Evolutionary conservation across 257 asterid species (phyloP).

Genomic region (Solanum pinnatisectum): DNA sequence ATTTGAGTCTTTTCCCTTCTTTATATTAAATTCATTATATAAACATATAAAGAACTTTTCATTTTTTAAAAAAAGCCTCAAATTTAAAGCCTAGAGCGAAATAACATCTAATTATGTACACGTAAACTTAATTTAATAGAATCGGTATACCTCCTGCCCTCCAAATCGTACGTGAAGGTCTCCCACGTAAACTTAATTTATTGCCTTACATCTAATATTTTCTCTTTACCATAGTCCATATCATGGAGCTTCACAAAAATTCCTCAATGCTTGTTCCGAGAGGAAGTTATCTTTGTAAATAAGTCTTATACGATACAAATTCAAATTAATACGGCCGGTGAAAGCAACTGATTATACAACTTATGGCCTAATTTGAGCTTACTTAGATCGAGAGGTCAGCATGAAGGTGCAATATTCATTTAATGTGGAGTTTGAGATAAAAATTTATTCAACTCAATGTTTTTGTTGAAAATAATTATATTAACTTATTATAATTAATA

Average conservation of each 20-base stretch:
- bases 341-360: neutral
- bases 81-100: neutral
- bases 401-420: neutral
- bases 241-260: neutral
- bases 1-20: no score
- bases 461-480: neutral
- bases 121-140: neutral
- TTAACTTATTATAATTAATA: neutral
- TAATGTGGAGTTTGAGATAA: neutral
- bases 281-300: neutral
- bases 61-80: neutral
- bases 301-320: rapidly evolving
- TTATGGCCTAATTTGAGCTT: neutral
- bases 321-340: neutral
- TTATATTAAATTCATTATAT: neutral
- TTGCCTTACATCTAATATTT: neutral
- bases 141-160: neutral
- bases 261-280: rapidly evolving
- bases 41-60: neutral
- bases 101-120: neutral
- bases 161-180: neutral
- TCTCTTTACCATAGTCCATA: neutral
- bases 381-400: neutral
- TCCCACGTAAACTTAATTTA: neutral
- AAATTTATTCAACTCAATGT: neutral